Base-by-base conservation (phyloP, 176 grass and related monocot species). In the Avena atlantica region DNA sequence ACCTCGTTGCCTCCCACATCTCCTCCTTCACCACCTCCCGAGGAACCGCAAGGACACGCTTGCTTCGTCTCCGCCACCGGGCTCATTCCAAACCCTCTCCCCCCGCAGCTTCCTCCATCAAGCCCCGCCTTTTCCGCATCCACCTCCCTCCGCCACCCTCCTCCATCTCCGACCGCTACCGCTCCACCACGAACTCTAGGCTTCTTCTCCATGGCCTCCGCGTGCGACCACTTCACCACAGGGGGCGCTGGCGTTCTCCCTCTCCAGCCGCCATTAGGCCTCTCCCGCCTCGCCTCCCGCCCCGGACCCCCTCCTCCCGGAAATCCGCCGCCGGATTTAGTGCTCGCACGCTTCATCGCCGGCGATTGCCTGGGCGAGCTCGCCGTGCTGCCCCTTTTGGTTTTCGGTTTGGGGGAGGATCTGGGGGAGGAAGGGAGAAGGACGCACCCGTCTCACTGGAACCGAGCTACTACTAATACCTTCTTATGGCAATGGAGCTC, bases 211-310 rank as follows among this genome's bases (percentile, higher is more conserved):
- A 84, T 87, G 14, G 85, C 85, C 64, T 87, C 86, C 27, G 40
- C 78, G 71, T 90, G 83, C 20, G 88, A 90, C 88, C 88, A 86
- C 78, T 73, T 86, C 49, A 59, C 78, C 88, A 61, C 50, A 25
- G 83, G 83, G 50, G 5, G 78, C 70, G 5, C 50, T 20, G 83
- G 50, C 25, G 1, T 44, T 52, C 13, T 65, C 62, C 81, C 69
- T 75, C 51, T 55, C 71, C 36, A 40, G 40, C 80, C 62, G 9
- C 57, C 37, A 40, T 81, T n/a, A 17, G 40, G 67, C 62, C 12
- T 65, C 47, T 67, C 79, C 42, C 45, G 42, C 72, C 69, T 72
- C 44, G 40, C 62, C 37, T 47, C 81, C 70, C 50, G 15, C 36
- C 83, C 82, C 24, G 16, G 0, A 3, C 73, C 67, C 16, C 56